A percentile compares a stretch with the other conserved stretches of the same genome.
Conservation (phyloP, 116 monocot genomes). For the Cymodocea nodosa region DNA sequence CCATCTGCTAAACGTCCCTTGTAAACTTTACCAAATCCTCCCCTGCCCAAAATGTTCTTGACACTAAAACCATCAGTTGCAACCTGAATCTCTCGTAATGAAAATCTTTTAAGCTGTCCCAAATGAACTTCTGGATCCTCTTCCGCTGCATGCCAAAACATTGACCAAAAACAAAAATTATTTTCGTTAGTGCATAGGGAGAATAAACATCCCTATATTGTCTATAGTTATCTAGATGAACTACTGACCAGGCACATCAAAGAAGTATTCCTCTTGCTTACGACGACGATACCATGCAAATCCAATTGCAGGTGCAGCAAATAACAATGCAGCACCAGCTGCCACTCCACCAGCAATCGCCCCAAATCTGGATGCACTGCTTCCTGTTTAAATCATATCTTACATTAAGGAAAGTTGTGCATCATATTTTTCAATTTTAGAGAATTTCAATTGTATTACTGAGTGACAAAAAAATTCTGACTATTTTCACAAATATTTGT, state of each 20-base stretch:
- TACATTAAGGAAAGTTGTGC: too few relatives aligned
- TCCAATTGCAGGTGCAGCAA: slow-evolving; percentile 71
- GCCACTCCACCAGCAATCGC: slow-evolving; percentile 83
- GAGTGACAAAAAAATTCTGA: too few relatives aligned
- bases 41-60: slow-evolving; percentile 66
- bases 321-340: slow-evolving; percentile 69
- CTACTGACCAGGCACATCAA: slow-evolving; percentile 71
- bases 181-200: not conserved
- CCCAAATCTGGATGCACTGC: slow-evolving; percentile 43
- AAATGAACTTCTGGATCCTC: slow-evolving; percentile 26
- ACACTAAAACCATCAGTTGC: slow-evolving; percentile 73
- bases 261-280: slow-evolving; percentile 67
- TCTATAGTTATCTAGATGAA: not conserved
- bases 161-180: not conserved
- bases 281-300: slow-evolving; percentile 81
- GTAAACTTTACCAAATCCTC: slow-evolving; percentile 28
- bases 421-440: too few relatives aligned
- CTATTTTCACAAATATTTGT: too few relatives aligned
- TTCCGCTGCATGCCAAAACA: slow-evolving; percentile 17
- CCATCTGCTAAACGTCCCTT: slow-evolving; percentile 67
- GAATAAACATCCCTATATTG: not conserved
- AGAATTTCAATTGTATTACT: too few relatives aligned
- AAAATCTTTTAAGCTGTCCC: slow-evolving; percentile 83
- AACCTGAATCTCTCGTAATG: slow-evolving; percentile 72
- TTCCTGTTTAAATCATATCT: slow-evolving; percentile 17